phyloP scores from a whole-genome alignment of 306 rosid species.

The Medicago ruthenica region DNA sequence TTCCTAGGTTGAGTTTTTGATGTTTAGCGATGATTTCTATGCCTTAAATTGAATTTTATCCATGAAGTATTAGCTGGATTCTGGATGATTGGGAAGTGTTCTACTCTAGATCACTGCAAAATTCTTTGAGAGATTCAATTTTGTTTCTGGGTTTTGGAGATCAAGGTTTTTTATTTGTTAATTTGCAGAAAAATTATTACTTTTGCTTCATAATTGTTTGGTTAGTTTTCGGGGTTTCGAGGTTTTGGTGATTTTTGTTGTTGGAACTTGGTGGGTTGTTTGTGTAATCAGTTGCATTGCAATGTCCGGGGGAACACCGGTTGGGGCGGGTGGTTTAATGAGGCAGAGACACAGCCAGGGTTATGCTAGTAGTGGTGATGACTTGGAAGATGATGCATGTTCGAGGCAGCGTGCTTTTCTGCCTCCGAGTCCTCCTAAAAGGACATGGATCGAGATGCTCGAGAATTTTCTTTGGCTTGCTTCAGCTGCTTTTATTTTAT shows the following conservation, averaged over 20 bases:
- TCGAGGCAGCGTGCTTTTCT: constrained; percentile 62
- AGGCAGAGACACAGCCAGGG: constrained; percentile 99
- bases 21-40: constrained; percentile 38
- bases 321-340: constrained; percentile 77
- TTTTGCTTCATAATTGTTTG: constrained; percentile 38
- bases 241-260: constrained; percentile 46
- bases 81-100: constrained; percentile 20
- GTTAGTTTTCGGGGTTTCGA: constrained; percentile 38
- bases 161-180: constrained; percentile 33
- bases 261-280: constrained; percentile 36
- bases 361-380: constrained; percentile 93
- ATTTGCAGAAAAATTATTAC: constrained; percentile 42
- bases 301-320: constrained; percentile 97
- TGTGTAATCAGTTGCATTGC: constrained; percentile 47
- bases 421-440: constrained; percentile 53
- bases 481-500: constrained; percentile 77
- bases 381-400: constrained; percentile 95
- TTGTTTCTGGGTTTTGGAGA: constrained; percentile 43
- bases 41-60: constrained; percentile 34
- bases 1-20: constrained; percentile 39
- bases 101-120: constrained; percentile 19
- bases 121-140: constrained; percentile 33
- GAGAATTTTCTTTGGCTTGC: constrained; percentile 92
- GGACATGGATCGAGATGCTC: constrained; percentile 73
- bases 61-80: constrained; percentile 35